Evolutionary conservation across 306 rosid species (phyloP).

Genomic region (Hippophae tibetana): DNA sequence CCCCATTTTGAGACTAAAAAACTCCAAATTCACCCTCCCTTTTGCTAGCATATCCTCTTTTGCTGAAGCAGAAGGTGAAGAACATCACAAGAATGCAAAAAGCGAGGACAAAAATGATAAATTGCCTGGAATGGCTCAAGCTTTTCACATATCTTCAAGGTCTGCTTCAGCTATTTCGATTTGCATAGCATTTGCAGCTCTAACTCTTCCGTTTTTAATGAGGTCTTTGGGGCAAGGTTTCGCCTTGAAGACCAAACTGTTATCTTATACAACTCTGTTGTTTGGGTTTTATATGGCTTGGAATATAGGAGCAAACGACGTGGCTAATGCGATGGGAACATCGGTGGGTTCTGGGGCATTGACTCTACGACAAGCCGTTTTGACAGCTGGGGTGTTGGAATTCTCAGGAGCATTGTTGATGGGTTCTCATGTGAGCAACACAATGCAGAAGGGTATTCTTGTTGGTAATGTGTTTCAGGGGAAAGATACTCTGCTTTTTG

Average conservation of each 20-base stretch:
- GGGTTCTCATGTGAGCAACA: slow-evolving; percentile 86
- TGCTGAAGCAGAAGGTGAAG: slow-evolving; percentile 57
- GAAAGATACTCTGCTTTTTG: slow-evolving; percentile 54
- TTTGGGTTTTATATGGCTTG: slow-evolving; percentile 99
- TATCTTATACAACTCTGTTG: slow-evolving; percentile 56
- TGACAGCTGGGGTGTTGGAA: slow-evolving; percentile 79
- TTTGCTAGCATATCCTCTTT: slow-evolving; percentile 65
- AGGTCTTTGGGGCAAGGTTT: slow-evolving; percentile 53
- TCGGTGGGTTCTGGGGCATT: slow-evolving; percentile 94
- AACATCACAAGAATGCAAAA: slow-evolving; percentile 19
- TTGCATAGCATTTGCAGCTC: slow-evolving; percentile 59
- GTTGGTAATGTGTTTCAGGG: slow-evolving; percentile 73
- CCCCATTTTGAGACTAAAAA: slow-evolving; percentile 24
- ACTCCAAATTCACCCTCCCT: slow-evolving; percentile 34
- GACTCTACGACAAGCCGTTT: slow-evolving; percentile 72
- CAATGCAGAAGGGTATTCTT: slow-evolving; percentile 94
- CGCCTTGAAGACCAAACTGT: slow-evolving; percentile 44
- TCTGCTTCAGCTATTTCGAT: slow-evolving; percentile 54
- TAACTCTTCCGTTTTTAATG: slow-evolving; percentile 59
- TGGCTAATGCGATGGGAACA: slow-evolving; percentile 98
- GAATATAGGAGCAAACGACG: slow-evolving; percentile 98
- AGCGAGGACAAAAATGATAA: background rate
- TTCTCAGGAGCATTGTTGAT: slow-evolving; percentile 79
- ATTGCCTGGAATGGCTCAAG: slow-evolving; percentile 51
- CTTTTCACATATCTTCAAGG: slow-evolving; percentile 57